phyloP scores from a whole-genome alignment of 192 early-diverging fungal genomes.

The Lobosporangium transversale region DNA sequence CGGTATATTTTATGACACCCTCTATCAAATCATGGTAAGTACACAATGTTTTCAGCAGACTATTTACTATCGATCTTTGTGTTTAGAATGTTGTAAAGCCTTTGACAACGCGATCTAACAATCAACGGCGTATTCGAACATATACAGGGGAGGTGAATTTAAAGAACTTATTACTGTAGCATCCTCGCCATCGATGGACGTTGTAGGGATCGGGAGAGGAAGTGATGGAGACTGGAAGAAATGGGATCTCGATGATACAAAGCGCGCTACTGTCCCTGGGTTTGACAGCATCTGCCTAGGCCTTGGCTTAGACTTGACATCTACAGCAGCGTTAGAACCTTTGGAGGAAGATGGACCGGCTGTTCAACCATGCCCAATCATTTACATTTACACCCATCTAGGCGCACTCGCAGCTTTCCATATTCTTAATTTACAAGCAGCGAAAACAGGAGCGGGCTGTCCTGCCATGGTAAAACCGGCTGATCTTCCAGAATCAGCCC shows the following conservation, averaged over 20 bases:
- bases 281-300: slow-evolving; percentile 76
- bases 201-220: slow-evolving; percentile 61
- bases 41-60: no score
- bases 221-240: slow-evolving; percentile 68
- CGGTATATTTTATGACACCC: slow-evolving; percentile 69
- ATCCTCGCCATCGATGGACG: slow-evolving; percentile 54
- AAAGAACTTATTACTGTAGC: slow-evolving; percentile 56
- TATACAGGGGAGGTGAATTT: slow-evolving; percentile 39
- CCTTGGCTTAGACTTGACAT: slow-evolving; percentile 78
- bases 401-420: slow-evolving; percentile 74
- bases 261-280: slow-evolving; percentile 68
- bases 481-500: slow-evolving; percentile 1
- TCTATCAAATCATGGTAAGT: slow-evolving; percentile 65
- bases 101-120: no score
- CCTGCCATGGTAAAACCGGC: slow-evolving; percentile 48
- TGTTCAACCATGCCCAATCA: slow-evolving; percentile 71
- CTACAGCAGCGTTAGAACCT: slow-evolving; percentile 62
- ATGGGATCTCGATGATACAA: slow-evolving; percentile 72
- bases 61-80: no score
- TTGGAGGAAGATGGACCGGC: slow-evolving; percentile 56
- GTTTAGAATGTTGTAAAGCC: no score
- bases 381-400: slow-evolving; percentile 76
- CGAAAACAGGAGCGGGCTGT: slow-evolving; percentile 51
- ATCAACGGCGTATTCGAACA: not conserved
- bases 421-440: slow-evolving; percentile 66